Evolutionary conservation across 768 basidiomycete species (phyloP).

Genomic region (Lentinula sp.): DNA sequence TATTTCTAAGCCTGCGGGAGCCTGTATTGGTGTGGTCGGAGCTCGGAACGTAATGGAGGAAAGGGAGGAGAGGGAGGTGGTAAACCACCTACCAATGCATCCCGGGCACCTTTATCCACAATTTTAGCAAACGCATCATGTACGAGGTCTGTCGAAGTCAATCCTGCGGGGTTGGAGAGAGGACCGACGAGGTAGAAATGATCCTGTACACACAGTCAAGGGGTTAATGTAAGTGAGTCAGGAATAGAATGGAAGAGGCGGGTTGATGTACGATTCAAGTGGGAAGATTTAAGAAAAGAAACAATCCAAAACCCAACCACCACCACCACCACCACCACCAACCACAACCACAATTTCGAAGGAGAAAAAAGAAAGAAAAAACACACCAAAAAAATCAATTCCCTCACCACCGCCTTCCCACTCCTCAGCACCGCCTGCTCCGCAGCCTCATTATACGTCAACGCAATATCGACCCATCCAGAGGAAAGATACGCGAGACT

Average conservation of each 20-base stretch:
- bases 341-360: no score
- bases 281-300: no score
- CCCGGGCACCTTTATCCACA: conserved; percentile 35
- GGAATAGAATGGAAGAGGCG: no score
- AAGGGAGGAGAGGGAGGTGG: no score
- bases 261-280: no score
- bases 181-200: conserved; percentile 50
- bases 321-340: no score
- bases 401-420: conserved; percentile 24
- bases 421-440: conserved; percentile 29
- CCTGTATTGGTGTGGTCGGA: conserved; percentile 4
- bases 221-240: no score
- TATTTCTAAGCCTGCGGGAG: conserved; percentile 19
- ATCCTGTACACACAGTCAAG: conserved; percentile 23
- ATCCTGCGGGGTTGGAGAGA: conserved; percentile 35
- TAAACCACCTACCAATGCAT: conserved; percentile 23
- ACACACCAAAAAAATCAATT: conserved; percentile 40
- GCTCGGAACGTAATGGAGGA: no score
- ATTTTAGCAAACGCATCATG: conserved; percentile 43
- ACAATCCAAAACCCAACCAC: no score
- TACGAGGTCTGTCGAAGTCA: conserved; percentile 26
- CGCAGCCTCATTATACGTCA: conserved; percentile 49
- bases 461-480: conserved; percentile 40
- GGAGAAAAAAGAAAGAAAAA: no score
- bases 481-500: conserved; percentile 35